phyloP scores from a whole-genome alignment of 345 rosid genomes.

The Cardamine chenopodiifolia region DNA sequence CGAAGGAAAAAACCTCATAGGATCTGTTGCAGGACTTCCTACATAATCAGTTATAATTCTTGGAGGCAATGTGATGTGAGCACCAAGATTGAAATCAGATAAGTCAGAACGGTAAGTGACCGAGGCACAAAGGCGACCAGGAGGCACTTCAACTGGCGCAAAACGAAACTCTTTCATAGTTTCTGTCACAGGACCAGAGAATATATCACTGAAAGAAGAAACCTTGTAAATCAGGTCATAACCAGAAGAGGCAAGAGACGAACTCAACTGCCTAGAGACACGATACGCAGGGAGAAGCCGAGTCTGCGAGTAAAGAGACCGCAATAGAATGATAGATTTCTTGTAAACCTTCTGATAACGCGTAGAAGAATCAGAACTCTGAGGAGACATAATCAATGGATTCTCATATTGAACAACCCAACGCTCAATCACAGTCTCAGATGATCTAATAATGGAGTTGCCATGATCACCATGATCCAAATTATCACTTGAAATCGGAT shows the following conservation, averaged over 20 bases:
- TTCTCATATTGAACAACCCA: slow-evolving; percentile 85
- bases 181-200: slow-evolving; percentile 63
- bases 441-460: not conserved
- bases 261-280: slow-evolving; percentile 64
- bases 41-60: slow-evolving; percentile 82
- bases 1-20: slow-evolving; percentile 77
- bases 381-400: slow-evolving; percentile 49
- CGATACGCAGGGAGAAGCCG: slow-evolving; percentile 84
- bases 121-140: slow-evolving; percentile 66
- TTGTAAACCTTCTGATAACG: slow-evolving; percentile 77
- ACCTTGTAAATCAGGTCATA: slow-evolving; percentile 76
- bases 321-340: slow-evolving; percentile 71
- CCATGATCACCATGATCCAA: slow-evolving; percentile 35
- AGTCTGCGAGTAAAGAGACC: slow-evolving; percentile 72
- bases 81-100: slow-evolving; percentile 70
- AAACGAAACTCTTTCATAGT: slow-evolving; percentile 65
- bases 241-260: slow-evolving; percentile 60
- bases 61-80: slow-evolving; percentile 63
- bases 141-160: slow-evolving; percentile 74
- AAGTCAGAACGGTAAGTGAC: slow-evolving; percentile 68
- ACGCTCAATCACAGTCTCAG: slow-evolving; percentile 84
- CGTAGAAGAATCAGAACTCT: slow-evolving; percentile 48
- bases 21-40: slow-evolving; percentile 82
- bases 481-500: slow-evolving; percentile 44
- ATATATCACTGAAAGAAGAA: slow-evolving; percentile 70